Evolutionary conservation across 2,329 filamentous ascomycete genomes (phyloP), one percentile per base, ranked within the genome.

Genomic region (Aspergillus floridensis): DNA sequence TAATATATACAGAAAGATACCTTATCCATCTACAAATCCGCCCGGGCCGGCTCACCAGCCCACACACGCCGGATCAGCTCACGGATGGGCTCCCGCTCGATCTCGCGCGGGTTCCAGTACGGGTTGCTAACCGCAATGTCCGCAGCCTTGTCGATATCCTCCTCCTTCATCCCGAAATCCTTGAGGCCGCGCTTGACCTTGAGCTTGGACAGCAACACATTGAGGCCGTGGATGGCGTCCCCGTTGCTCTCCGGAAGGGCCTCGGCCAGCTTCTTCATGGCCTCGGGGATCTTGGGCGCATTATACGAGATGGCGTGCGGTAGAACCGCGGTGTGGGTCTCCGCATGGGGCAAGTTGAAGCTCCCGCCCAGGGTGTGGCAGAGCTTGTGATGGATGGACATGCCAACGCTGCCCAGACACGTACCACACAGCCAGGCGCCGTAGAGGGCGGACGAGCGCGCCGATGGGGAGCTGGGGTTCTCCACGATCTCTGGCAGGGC

Each of bases 351-450:
- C 6, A 89, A 78, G 61, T 84, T 81, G 71, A 88, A 87, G 65
- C 79, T 83, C 7, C 86, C 87, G 24, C 86, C 86, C 1, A 88
- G 76, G 0, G 83, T 84, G 68, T 89, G 86, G 73, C 86, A 88
- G 2, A 89, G 80, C 69, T 89, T 89, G 72, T 89, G 86, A 68
- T 89, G 87, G 14, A 89, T 79, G 2, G 84, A 81, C 84, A 88
- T 88, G 56, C 81, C 81, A 2, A 85, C 83, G 59, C 76, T 82
- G 5, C 85, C 86, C 1, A 88, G 77, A 65, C 84, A 86, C 24
- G 78, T 81, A 32, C 85, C 85, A 65, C 85, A 88, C 1, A 88
- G 81, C 84, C 85, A 88, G 41, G 86, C 86, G 22, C 86, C 86
- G 66, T 88, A 87, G 1, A 84, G 79, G 14, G 85, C 85, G 2